A percentile compares a stretch with the other conserved stretches of the same genome.
These are phyloP conservation scores for Coemansia sp. DNA, from an alignment of 192 early-diverging fungal genomes.

Conservation along the genomic window DNA sequence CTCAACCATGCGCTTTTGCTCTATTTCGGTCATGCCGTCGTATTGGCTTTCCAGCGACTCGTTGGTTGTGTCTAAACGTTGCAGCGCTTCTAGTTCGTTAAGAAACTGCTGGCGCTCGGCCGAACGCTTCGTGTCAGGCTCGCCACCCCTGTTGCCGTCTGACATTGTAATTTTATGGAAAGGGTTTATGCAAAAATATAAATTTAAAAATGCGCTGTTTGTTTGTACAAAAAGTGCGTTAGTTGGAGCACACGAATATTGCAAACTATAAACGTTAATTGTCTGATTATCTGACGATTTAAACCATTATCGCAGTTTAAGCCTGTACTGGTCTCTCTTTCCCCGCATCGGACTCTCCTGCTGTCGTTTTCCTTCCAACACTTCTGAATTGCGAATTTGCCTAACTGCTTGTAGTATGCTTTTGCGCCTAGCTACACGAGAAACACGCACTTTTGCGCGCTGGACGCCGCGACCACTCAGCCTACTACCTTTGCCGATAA, in stretches of 20 bases:
- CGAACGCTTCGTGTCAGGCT: not conserved
- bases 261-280: not conserved
- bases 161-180: not conserved
- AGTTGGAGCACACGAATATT: not conserved
- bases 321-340: not conserved
- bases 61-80: constrained; percentile 16
- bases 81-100: constrained; percentile 19
- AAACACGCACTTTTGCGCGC: not conserved
- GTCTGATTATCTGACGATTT: not conserved
- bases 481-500: not conserved
- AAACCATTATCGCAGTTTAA: not conserved
- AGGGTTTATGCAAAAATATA: not conserved
- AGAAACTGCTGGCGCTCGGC: constrained; percentile 7
- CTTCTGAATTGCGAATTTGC: not conserved
- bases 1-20: constrained; percentile 26
- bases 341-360: not conserved
- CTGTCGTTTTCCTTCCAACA: not conserved
- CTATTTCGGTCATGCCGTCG: constrained; percentile 27
- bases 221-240: not conserved
- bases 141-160: not conserved
- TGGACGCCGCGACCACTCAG: not conserved
- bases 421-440: not conserved
- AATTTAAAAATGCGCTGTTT: not conserved
- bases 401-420: not conserved
- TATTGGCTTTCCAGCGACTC: constrained; percentile 25